Percentiles rank a stretch among this genome's conserved stretches.
Evolutionary conservation across 176 grass and related monocot species (phyloP).

Genomic region (Oryza rufipogon): DNA sequence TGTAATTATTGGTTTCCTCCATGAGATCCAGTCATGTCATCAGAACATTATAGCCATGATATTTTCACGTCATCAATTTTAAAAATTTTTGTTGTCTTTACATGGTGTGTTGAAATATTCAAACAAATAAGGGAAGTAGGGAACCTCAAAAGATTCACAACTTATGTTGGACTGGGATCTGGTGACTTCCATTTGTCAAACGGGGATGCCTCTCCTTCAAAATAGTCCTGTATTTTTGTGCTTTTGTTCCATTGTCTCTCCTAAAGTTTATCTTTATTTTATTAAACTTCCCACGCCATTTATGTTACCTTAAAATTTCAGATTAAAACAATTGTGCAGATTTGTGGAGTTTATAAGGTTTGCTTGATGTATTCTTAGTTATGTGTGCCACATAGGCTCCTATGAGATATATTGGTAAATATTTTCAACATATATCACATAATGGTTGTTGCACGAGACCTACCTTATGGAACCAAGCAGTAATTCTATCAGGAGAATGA

Average conservation of each 20-base stretch:
- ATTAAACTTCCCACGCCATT: neutral
- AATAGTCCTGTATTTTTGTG: conserved; percentile 4
- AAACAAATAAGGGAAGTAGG: neutral
- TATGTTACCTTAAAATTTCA: neutral
- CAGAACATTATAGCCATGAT: neutral
- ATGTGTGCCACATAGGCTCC: neutral
- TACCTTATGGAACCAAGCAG: neutral
- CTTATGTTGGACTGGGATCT: neutral
- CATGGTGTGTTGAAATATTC: conserved; percentile 24
- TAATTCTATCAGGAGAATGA: neutral
- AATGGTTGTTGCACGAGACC: neutral
- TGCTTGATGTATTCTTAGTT: neutral
- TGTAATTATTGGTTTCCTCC: neutral
- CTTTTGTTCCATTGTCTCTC: neutral
- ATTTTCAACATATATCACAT: conserved; percentile 17
- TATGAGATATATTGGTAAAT: neutral
- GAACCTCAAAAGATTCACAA: neutral
- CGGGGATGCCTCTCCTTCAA: neutral
- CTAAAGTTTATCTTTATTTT: neutral
- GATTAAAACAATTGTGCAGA: neutral
- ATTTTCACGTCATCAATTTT: neutral
- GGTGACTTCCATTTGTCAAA: neutral
- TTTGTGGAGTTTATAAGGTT: neutral
- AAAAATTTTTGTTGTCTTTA: neutral
- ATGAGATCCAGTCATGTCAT: conserved; percentile 9